Base-by-base conservation (phyloP, 805 yeast genomes). In the Ogataea nakhonphanomensis region DNA sequence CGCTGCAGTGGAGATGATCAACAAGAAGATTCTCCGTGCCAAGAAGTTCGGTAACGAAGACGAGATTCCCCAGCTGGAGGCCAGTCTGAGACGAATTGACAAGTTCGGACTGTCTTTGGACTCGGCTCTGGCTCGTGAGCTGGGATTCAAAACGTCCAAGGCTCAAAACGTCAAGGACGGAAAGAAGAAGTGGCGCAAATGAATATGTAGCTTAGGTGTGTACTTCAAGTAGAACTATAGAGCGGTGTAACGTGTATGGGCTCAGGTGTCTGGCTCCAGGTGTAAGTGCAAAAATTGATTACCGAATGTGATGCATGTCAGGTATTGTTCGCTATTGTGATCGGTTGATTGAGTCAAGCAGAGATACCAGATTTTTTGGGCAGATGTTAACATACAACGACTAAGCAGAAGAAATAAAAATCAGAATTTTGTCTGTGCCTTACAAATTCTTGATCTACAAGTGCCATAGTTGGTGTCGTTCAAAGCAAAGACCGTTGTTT, bases 91-190 rank as follows among this genome's bases (percentile, higher is more conserved):
- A 26, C 77, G 95, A 58, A 78, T 89, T 48, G 81, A 82, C 59
- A 88, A 86, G 67, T 90, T 88, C 58, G 98, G 97, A 22, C 76
- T 87, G 35, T 83, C 80, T 46, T 59, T 71, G 25, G 79, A 79
- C 42, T 78, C 84, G 29, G 74, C 81, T 8, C 62, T 84, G 49
- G 89, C 88, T 26, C 68, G 66, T 48, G 89, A 83, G 54, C 68
- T 84, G 33, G 89, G 89, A 0, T 55, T 77, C 30, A 76, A 48
- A 30, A 41, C 44, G 12, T 38, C 49, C 10, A 35, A 27, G 14
- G 27, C 27, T 26, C 26, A 7, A 11, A n/a, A 22, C 22, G 12
- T 3, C 31, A 26, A 33, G 35, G 9, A 23, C 29, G 13, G 33
- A 33, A 36, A 39, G 32, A 25, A 29, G 33, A 25, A 35, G 25